phyloP scores from a whole-genome alignment of 2,329 filamentous ascomycete genomes.

The Berkeleyomyces basicola region DNA sequence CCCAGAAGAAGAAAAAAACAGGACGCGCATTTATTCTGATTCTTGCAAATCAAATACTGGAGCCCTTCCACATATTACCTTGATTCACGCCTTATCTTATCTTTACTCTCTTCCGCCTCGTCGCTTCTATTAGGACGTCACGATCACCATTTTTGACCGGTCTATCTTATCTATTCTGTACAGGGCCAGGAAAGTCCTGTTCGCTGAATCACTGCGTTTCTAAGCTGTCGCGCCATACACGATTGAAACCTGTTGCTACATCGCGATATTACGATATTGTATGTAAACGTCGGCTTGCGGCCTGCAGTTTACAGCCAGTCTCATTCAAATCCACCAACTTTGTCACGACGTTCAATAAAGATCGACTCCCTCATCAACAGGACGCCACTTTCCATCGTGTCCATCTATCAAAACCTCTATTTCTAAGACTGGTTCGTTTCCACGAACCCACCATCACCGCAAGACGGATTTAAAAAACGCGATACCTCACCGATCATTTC shows the following conservation, averaged over 20 bases:
- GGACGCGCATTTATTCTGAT: not conserved
- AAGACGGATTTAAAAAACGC: not conserved
- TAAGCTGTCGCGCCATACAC: not conserved
- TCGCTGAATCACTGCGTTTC: not conserved
- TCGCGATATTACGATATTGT: not conserved
- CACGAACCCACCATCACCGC: too few species aligned
- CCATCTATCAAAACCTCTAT: too few species aligned
- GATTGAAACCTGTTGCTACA: not conserved
- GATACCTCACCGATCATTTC: too few species aligned
- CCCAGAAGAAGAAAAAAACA: not conserved
- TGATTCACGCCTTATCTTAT: constrained; percentile 3
- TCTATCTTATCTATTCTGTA: not conserved
- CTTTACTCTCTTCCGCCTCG: not conserved
- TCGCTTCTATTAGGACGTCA: not conserved
- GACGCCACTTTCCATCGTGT: too few species aligned
- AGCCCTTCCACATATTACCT: not conserved
- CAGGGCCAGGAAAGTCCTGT: not conserved
- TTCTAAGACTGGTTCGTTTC: too few species aligned
- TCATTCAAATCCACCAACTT: not conserved
- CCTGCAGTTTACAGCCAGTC: not conserved
- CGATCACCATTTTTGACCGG: not conserved
- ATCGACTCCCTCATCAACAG: too few species aligned
- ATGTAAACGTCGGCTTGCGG: not conserved
- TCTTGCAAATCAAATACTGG: not conserved
- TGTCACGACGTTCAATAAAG: too few species aligned